Percentiles rank a stretch among this genome's conserved stretches.
phyloP scores from a whole-genome alignment of 257 asterid species.

The Catharanthus roseus region DNA sequence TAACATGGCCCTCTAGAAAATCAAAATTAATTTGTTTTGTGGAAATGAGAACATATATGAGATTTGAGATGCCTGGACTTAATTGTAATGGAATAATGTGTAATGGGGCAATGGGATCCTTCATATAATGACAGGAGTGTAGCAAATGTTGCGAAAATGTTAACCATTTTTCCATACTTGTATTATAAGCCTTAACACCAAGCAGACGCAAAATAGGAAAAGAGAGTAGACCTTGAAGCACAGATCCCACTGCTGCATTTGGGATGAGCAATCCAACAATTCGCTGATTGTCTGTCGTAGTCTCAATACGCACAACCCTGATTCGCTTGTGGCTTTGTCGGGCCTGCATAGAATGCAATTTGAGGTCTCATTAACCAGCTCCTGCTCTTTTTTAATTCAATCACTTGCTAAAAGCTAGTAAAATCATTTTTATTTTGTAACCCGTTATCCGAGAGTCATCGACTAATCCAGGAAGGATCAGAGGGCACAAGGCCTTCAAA shows the following conservation, averaged over 20 bases:
- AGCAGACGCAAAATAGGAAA: not conserved
- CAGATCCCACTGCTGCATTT: slow-evolving; percentile 86
- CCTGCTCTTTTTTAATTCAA: not conserved
- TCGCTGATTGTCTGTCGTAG: slow-evolving; percentile 75
- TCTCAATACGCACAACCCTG: slow-evolving; percentile 83
- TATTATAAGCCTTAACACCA: not conserved
- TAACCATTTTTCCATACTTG: not conserved
- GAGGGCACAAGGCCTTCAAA: too few relatives aligned
- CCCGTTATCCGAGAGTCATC: too few relatives aligned
- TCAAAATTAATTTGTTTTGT: too few relatives aligned
- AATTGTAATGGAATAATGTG: too few relatives aligned
- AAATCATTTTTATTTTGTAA: too few relatives aligned
- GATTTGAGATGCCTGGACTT: not conserved
- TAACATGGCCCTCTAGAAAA: not conserved
- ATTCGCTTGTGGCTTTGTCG: slow-evolving; percentile 76
- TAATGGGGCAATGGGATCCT: not conserved
- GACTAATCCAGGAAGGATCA: too few relatives aligned
- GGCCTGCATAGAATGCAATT: slow-evolving; percentile 39
- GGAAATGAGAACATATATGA: not conserved
- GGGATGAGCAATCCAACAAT: slow-evolving; percentile 89
- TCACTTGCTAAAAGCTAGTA: not conserved
- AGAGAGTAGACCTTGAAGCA: slow-evolving; percentile 68
- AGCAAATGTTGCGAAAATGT: not conserved
- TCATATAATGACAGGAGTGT: too few relatives aligned
- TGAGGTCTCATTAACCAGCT: not conserved